These are phyloP conservation scores for Lactarius psammicola DNA, from an alignment of 768 basidiomycete genomes.

Conservation along the genomic window DNA sequence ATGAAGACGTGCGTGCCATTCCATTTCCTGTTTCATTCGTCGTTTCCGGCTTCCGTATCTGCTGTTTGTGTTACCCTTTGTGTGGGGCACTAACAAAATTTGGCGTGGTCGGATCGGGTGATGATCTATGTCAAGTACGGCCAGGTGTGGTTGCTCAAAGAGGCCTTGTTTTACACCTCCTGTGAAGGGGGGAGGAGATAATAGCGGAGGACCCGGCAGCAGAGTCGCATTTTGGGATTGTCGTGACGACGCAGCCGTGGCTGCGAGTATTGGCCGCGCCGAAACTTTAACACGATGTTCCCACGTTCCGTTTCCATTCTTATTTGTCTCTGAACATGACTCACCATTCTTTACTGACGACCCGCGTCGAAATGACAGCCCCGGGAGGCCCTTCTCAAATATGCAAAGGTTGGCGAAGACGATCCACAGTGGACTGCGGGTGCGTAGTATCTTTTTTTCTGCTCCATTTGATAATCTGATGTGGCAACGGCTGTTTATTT, in stretches of 20 bases:
- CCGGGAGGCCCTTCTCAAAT: conserved; percentile 93
- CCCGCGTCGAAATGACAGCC: conserved; percentile 54
- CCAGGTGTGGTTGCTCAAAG: background rate
- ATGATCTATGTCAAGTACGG: conserved; percentile 1
- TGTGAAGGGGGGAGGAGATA: background rate
- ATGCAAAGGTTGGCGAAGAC: conserved; percentile 70
- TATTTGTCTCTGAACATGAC: conserved; percentile 17
- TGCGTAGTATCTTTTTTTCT: conserved; percentile 47
- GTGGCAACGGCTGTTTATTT: conserved; percentile 37
- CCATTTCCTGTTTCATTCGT: conserved; percentile 26
- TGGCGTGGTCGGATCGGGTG: conserved; percentile 10
- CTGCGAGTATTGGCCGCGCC: conserved; percentile 17
- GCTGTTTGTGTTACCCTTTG: conserved; percentile 24
- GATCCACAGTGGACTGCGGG: conserved; percentile 86
- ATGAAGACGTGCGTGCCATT: conserved; percentile 84
- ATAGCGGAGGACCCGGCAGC: background rate
- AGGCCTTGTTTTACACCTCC: conserved; percentile 5
- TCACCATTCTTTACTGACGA: conserved; percentile 8
- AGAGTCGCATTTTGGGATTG: conserved; percentile 23
- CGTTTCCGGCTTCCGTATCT: conserved; percentile 21
- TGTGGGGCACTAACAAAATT: conserved; percentile 2
- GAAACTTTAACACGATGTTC: conserved; percentile 23
- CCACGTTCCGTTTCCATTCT: conserved; percentile 20
- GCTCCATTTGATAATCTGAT: conserved; percentile 28
- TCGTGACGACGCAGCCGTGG: conserved; percentile 24